Base-by-base conservation (phyloP, 202 grass and related monocot species). In the Dendrocalamus latiflorus region DNA sequence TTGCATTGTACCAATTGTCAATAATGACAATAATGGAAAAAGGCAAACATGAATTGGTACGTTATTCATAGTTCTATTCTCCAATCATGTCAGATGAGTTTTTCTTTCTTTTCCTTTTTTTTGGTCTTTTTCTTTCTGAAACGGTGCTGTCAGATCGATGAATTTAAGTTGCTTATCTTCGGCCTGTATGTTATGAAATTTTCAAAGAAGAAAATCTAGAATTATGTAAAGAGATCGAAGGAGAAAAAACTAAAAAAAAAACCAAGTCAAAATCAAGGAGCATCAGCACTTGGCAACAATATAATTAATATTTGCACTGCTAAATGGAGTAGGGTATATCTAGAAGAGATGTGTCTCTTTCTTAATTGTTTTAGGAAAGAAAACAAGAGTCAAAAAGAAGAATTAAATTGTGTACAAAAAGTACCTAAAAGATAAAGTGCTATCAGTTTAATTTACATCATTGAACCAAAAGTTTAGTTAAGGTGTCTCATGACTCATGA, bases 371-470 rank as follows among this genome's bases (percentile, higher is more conserved):
- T 3, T 36, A 34, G 13, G 30, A 9, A 78, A 44, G 5, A 81
- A 48, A 71, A 65, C 12, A 13, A 30, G 41, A 66, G 72, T 78
- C 78, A 90, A 86, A 74, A 89, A 37, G 83, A 34, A 48, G 73
- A 78, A 78, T 82, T 78, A 68, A 90, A 90, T 86, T 72, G 6
- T 82, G 67, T 81, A 85, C 82, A 72, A 78, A n/a, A 65, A 24
- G 77, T 62, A 90, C 88, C 83, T 18, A 53, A 89, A 89, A 86
- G 88, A 53, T 86, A 89, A 89, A 89, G 88, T 73, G 58, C 3
- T 55, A 85, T 24, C 18, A 9, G 38, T 42, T 72, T 37, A 74
- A 49, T 84, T 68, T 36, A 22, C 54, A 48, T 22, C 45, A 54
- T 49, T 33, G 56, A 47, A 76, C 56, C 55, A 48, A 81, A 78